phyloP scores from a whole-genome alignment of 345 rosid genomes.

The Microthlaspi erraticum region DNA sequence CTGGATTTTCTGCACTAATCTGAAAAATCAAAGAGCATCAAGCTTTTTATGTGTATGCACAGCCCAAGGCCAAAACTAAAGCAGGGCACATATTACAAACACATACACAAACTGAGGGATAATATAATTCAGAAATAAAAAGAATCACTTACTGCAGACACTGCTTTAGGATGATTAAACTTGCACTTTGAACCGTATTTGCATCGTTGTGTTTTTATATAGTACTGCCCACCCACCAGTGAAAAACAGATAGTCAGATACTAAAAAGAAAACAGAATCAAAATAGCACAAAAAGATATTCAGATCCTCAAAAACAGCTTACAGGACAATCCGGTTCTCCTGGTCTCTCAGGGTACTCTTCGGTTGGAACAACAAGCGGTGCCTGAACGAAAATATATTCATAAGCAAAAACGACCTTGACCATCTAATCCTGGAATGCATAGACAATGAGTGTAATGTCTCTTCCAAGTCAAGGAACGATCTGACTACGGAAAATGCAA shows the following conservation, averaged over 20 bases:
- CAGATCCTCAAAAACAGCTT: conserved; percentile 39
- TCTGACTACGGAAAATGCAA: conserved; percentile 30
- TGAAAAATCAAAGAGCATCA: conserved; percentile 47
- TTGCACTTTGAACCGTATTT: conserved; percentile 88
- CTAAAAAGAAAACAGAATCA: conserved; percentile 28
- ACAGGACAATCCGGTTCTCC: conserved; percentile 98
- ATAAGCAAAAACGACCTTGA: conserved; percentile 19
- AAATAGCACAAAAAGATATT: conserved; percentile 14
- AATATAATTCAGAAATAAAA: conserved; percentile 18
- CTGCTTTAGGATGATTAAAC: conserved; percentile 89
- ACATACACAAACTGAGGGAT: conserved; percentile 11
- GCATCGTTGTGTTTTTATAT: conserved; percentile 89
- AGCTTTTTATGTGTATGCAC: conserved; percentile 21
- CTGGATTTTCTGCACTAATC: conserved; percentile 58
- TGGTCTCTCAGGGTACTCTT: conserved; percentile 79
- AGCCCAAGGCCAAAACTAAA: conserved; percentile 13
- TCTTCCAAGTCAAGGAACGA: conserved; percentile 29
- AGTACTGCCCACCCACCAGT: conserved; percentile 68
- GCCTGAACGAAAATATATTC: conserved; percentile 56
- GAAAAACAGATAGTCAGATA: conserved; percentile 27
- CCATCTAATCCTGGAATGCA: conserved; percentile 29
- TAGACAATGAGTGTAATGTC: conserved; percentile 21
- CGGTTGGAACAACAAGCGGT: conserved; percentile 54
- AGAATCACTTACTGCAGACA: conserved; percentile 51
- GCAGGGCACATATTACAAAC: conserved; percentile 23